Evolutionary conservation across 805 yeast genomes (phyloP), one percentile per base, ranked within the genome.

Genomic region (Millerago galiae): DNA sequence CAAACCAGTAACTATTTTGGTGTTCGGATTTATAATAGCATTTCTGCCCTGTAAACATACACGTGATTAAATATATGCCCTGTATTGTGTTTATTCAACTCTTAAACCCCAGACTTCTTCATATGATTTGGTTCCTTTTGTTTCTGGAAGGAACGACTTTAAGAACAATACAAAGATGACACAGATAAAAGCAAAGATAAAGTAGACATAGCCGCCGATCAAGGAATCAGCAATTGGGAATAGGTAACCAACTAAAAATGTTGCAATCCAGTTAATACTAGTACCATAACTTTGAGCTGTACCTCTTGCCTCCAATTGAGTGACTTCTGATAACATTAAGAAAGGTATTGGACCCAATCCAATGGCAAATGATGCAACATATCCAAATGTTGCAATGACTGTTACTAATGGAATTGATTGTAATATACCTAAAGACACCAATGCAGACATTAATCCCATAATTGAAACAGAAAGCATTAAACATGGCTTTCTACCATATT

Each of bases 291-390:
- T 82, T 63, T 93, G 99, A 0, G 98, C 97, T 35, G 79, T 70
- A 3, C 90, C 90, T 44, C 79, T 80, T 2, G 91, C 91, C 45
- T 79, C 77, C 2, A 74, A 65, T 46, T 89, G 95, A 0, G 95
- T 83, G n/a, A 91, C 80, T 59, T 93, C 98, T 7, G 95, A 77
- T 10, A 91, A 81, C 40, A 90, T 64, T 51, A 91, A 65, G 65
- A 93, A 91, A 34, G 99, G 99, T 42, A 93, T 89, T 7, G 99
- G 99, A 0, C 99, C 99, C 47, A 89, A 61, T 0, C 99, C 99
- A 28, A 84, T 66, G 0, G 97, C 98, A 67, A 91, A 93, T 24
- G 88, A 75, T 1, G 83, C 79, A 38, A 91, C 89, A 58, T 88
- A 90, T 1, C 73, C 56, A 41, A 87, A 75, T 0, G 89, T 81